These are phyloP conservation scores for Babesia ovata DNA, from an alignment of 169 alveolate genomes.

Conservation along the genomic window DNA sequence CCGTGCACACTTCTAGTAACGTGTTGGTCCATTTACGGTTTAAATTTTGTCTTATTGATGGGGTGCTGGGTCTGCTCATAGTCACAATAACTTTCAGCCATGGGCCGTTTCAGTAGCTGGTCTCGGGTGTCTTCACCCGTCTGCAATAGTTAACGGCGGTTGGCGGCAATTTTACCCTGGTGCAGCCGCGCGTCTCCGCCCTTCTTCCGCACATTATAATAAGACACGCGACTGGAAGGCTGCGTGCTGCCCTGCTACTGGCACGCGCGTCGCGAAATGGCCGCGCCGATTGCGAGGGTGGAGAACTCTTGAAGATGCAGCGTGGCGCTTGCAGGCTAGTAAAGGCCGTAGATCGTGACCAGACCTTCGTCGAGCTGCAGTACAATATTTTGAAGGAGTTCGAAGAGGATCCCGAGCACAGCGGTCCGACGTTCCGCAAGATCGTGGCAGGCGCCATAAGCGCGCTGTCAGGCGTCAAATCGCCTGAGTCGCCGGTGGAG, in stretches of 20 bases:
- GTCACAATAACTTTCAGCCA: too few relatives aligned
- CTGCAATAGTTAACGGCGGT: too few relatives aligned
- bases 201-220: too few relatives aligned
- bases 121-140: too few relatives aligned
- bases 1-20: too few relatives aligned
- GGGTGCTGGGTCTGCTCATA: too few relatives aligned
- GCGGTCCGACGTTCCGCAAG: conserved; percentile 9
- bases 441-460: conserved; percentile 24
- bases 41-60: too few relatives aligned
- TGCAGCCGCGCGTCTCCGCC: too few relatives aligned
- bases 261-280: neutral
- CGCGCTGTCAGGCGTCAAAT: conserved; percentile 18
- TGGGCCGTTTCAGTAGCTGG: too few relatives aligned
- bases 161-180: too few relatives aligned
- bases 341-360: conserved; percentile 26
- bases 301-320: neutral
- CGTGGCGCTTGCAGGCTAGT: conserved; percentile 8
- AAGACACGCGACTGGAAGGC: neutral
- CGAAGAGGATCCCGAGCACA: conserved; percentile 1
- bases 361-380: conserved; percentile 18
- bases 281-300: neutral
- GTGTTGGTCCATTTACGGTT: too few relatives aligned
- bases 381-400: conserved; percentile 12
- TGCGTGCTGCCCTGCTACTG: neutral
- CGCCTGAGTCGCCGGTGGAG: conserved; percentile 8